A percentile compares a stretch with the other conserved stretches of the same genome.
phyloP scores from a whole-genome alignment of 1,284 basidiomycete species.

The Ceratobasidium sp. region DNA sequence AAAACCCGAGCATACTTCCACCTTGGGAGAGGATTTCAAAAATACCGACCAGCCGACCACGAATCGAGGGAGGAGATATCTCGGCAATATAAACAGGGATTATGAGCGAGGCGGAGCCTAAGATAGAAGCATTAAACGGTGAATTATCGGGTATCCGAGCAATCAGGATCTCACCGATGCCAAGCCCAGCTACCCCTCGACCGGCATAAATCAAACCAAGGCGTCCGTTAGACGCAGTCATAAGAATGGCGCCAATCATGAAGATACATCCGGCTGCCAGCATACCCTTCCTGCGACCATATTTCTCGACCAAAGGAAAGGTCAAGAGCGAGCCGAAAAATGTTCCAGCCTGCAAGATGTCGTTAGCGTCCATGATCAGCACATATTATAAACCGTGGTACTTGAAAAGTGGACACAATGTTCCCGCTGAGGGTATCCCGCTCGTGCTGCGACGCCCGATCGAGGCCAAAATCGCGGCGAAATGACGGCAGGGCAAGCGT shows the following conservation, averaged over 20 bases:
- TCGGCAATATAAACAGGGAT: constrained; percentile 57
- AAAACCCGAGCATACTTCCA: constrained; percentile 51
- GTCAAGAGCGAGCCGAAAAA: constrained; percentile 54
- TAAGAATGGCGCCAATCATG: constrained; percentile 54
- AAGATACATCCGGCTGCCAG: constrained; percentile 54
- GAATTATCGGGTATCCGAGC: not conserved
- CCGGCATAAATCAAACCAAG: constrained; percentile 54
- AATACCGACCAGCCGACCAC: constrained; percentile 53
- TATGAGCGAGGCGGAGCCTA: constrained; percentile 50
- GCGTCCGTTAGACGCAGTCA: constrained; percentile 53
- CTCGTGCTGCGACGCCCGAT: constrained; percentile 48
- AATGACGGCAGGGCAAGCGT: constrained; percentile 54
- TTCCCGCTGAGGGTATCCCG: constrained; percentile 52
- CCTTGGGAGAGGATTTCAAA: constrained; percentile 53
- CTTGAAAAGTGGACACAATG: constrained; percentile 55
- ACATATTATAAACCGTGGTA: not conserved
- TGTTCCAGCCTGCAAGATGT: constrained; percentile 53
- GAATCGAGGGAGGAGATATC: constrained; percentile 52
- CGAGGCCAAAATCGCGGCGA: constrained; percentile 51
- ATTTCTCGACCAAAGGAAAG: constrained; percentile 52
- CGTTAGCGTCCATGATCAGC: not conserved
- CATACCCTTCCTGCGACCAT: constrained; percentile 52
- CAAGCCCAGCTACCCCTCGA: constrained; percentile 54
- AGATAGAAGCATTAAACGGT: constrained; percentile 39
- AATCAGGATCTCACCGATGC: constrained; percentile 51